phyloP scores from a whole-genome alignment of 2,329 filamentous ascomycete genomes.

The Venturiaceae sp. region DNA sequence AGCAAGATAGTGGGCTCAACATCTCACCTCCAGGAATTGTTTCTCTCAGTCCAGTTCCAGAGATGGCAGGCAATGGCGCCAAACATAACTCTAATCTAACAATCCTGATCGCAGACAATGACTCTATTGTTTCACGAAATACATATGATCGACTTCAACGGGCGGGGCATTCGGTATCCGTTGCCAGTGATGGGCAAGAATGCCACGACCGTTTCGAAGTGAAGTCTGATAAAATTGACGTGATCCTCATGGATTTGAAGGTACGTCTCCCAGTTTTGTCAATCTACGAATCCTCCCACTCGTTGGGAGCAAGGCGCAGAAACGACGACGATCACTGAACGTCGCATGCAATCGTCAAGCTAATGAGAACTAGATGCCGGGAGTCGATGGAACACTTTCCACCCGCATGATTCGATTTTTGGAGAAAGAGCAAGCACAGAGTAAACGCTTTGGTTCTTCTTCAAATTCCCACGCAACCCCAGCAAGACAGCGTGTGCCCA shows the following conservation, averaged over 20 bases:
- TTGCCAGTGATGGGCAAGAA: neutral
- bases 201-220: neutral
- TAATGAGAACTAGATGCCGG: neutral
- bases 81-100: neutral
- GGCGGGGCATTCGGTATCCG: neutral
- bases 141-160: neutral
- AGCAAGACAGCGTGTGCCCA: neutral
- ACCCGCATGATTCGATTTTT: neutral
- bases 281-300: neutral
- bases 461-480: neutral
- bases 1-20: neutral
- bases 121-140: neutral
- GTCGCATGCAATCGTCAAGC: neutral
- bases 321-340: too few species aligned
- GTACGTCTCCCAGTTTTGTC: neutral
- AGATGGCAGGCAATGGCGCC: neutral
- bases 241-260: neutral
- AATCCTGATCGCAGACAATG: neutral
- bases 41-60: neutral
- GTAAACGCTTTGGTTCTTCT: neutral
- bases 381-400: neutral
- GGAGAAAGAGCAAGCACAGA: neutral
- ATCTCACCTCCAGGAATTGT: neutral
- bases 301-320: too few species aligned
- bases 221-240: neutral